These are phyloP conservation scores for Vaccinium macrocarpon DNA, from an alignment of 148 eudicot genomes.

Conservation along the genomic window DNA sequence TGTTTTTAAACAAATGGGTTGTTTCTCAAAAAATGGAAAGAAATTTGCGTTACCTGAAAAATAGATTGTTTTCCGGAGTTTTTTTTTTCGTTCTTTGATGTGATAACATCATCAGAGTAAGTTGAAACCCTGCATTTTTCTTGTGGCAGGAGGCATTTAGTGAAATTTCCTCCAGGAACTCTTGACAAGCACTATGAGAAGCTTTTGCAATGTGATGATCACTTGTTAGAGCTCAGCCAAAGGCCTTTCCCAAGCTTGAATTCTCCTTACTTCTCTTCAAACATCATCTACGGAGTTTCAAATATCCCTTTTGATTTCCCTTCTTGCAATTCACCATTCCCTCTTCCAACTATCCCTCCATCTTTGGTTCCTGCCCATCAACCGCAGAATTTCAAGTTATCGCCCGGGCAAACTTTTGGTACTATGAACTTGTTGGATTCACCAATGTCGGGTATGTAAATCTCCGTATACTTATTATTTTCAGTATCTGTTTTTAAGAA, in stretches of 20 bases:
- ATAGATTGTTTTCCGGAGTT: too few species aligned
- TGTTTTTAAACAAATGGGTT: neutral
- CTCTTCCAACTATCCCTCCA: neutral
- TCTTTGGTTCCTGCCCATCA: neutral
- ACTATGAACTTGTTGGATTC: neutral
- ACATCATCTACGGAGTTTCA: neutral
- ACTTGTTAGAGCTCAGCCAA: slow-evolving; percentile 23
- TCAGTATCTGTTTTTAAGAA: neutral
- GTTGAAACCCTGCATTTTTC: neutral
- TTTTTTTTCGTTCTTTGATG: neutral
- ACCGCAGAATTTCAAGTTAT: neutral
- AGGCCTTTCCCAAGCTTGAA: neutral
- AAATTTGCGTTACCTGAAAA: too few species aligned
- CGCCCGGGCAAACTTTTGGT: neutral
- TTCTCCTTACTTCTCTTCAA: slow-evolving; percentile 16
- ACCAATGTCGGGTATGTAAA: neutral
- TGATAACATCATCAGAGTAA: neutral
- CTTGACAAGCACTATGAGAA: slow-evolving; percentile 35
- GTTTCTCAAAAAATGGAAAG: neutral
- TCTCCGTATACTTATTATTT: neutral
- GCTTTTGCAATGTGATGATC: slow-evolving; percentile 32
- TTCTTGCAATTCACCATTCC: neutral
- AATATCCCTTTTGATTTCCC: neutral
- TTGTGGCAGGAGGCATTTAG: slow-evolving; percentile 26
- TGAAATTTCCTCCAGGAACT: slow-evolving; percentile 25